Evolutionary conservation across 108 stramenopile species (phyloP).

Genomic region (Nitzschia putrida): DNA sequence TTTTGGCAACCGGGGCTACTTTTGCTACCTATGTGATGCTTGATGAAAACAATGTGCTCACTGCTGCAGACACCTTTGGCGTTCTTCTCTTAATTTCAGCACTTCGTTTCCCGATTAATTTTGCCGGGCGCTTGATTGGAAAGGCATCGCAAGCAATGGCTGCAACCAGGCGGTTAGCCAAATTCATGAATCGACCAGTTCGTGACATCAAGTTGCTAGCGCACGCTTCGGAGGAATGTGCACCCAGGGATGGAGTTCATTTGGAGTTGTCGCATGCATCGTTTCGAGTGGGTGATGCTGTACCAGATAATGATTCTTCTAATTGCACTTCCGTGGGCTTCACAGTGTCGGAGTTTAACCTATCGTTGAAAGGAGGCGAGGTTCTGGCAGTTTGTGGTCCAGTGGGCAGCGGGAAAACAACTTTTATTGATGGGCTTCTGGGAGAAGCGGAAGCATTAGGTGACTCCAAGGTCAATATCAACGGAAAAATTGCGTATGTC

Average conservation of each 20-base stretch:
- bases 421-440: slow-evolving; percentile 75
- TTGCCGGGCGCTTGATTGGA: slow-evolving; percentile 63
- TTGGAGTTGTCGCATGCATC: slow-evolving; percentile 12
- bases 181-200: slow-evolving; percentile 50
- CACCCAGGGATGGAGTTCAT: neutral
- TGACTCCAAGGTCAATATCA: slow-evolving; percentile 1
- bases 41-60: slow-evolving; percentile 57
- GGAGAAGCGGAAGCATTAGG: slow-evolving; percentile 63
- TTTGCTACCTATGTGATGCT: slow-evolving; percentile 61
- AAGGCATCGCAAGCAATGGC: slow-evolving; percentile 57
- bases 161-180: slow-evolving; percentile 45
- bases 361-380: slow-evolving; percentile 51
- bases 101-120: slow-evolving; percentile 73
- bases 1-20: slow-evolving; percentile 57
- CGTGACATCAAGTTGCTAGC: neutral
- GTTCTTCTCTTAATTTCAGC: slow-evolving; percentile 54
- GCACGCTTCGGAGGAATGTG: neutral
- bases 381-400: slow-evolving; percentile 68
- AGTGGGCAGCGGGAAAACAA: slow-evolving; percentile 85
- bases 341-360: slow-evolving; percentile 47
- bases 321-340: slow-evolving; percentile 27
- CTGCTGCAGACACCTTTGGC: slow-evolving; percentile 60
- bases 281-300: slow-evolving; percentile 20
- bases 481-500: slow-evolving; percentile 79
- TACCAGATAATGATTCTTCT: neutral